Evolutionary conservation across 352 stramenopile species (phyloP), one percentile per base, ranked within the genome.

Genomic region (Phytophthora idaei): DNA sequence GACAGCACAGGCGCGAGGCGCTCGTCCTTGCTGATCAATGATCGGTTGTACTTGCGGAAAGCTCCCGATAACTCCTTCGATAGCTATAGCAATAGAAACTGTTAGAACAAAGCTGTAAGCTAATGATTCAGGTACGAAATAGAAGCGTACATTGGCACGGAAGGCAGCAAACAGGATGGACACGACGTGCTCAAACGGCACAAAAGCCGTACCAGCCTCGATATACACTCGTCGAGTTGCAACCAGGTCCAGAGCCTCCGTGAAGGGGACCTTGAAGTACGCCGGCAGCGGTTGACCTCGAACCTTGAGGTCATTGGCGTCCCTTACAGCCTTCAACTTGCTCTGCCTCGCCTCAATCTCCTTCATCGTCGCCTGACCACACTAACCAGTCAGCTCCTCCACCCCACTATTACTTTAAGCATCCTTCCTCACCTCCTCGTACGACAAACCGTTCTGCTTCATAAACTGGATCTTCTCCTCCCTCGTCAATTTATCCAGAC

Each of bases 231-330:
- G 83, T 36, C 98, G 86, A 31, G 73, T 84, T 6, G 80, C 81
- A 44, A 95, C 78, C 39, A 99, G 74, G 58, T 99, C 93, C 34
- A 98, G 71, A 0, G 97, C 98, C 64, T 99, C 87, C 7, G 89
- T 96, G 78, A 99, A 99, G 14, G 97, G 97, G 46, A 99, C 96
- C 49, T 96, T 95, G 73, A 98, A 99, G 78, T 98, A 98, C 4
- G 83, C 67, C 0, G 83, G 77, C 11, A 94, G 71, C 1, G 86
- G 74, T 27, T 78, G 73, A 11, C 76, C 67, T 8, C 75, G 82
- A 11, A 80, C 58, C 51, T 91, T 89, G 3, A 73, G 70, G 52
- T 81, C 75, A 29, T 75, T 82, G 32, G 79, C 77, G 37, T 92
- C 81, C 14, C 86, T 79, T 53, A 96, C 88, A 5, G 80, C 75